These are phyloP conservation scores for Paspalum notatum DNA, from an alignment of 176 grass and related monocot species.

Conservation along the genomic window DNA sequence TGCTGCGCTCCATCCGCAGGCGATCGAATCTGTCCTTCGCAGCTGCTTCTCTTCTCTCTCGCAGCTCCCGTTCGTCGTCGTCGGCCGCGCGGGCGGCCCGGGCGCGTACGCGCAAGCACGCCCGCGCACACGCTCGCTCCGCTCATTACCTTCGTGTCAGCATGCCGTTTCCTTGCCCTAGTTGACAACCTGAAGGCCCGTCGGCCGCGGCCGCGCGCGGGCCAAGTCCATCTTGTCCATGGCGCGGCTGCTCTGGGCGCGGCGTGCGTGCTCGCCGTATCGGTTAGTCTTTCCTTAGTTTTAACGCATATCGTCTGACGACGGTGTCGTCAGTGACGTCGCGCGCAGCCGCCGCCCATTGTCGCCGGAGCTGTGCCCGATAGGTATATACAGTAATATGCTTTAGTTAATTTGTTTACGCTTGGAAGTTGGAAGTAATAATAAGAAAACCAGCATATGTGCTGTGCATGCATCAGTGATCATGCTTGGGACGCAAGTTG, in stretches of 20 bases:
- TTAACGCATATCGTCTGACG: conserved; percentile 5
- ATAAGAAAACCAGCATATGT: no score
- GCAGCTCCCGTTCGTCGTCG: neutral
- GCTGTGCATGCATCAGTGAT: neutral
- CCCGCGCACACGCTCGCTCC: neutral
- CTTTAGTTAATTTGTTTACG: no score
- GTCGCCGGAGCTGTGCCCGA: neutral
- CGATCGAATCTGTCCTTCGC: conserved; percentile 17
- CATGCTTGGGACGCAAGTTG: neutral
- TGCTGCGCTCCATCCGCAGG: neutral
- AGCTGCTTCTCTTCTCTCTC: conserved; percentile 15
- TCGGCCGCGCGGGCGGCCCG: neutral
- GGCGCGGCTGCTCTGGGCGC: neutral
- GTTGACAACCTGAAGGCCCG: conserved; percentile 2
- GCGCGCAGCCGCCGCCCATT: neutral
- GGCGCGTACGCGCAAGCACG: neutral
- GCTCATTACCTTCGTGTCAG: neutral
- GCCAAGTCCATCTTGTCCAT: conserved; percentile 39
- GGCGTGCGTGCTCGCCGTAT: neutral
- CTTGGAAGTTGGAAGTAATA: no score
- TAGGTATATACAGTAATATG: no score
- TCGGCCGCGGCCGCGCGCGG: no score
- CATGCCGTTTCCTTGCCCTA: neutral
- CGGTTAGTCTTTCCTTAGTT: neutral
- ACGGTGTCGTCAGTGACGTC: no score